Base-by-base conservation (phyloP, 345 rosid species). In the Adansonia digitata region DNA sequence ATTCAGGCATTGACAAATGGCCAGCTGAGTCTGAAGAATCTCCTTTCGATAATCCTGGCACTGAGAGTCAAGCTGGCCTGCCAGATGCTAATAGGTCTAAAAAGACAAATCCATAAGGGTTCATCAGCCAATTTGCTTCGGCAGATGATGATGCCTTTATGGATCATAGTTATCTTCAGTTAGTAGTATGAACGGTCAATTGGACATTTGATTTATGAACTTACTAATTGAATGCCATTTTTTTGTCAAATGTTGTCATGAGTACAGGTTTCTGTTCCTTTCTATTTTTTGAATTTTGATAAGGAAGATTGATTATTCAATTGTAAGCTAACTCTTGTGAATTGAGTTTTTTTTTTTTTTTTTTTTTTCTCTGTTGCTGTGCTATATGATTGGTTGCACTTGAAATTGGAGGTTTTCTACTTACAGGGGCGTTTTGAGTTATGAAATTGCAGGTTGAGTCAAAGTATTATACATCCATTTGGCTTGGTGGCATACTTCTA, bases 1-100 rank as follows among this genome's bases (percentile, higher is more conserved):
- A 77, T 69, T 81, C 84, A 65, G 84, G 82, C 72, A 55, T 46
- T 67, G 88, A 83, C 77, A 76, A 66, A 73, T 85, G 90, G 96
- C 82, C 76, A 17, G 80, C 80, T 73, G 85, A 79, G 73, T 79
- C 80, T 73, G 85, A 79, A 72, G 92, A 81, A 46, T 72, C 75
- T 34, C 65, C 67, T 59, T 18, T 63, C 35, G 71, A 78, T 5
- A 76, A 80, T 72, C 74, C 62, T 26, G 64, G 66, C 53, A 24
- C 66, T 17, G 63, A 74, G 64, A 24, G 39, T 79, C 76, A 75
- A 34, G 70, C 83, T 78, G 79, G 78, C 79, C 74, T 60, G 72
- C 42, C 51, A 52, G 73, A 72, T 52, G 81, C 81, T 75, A 77
- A 77, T 69, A 81, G 64, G 66, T 77, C 59, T 72, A 79, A 60